These are phyloP conservation scores for Carnegiea gigantea DNA, from an alignment of 179 eudicot species.

Conservation along the genomic window DNA sequence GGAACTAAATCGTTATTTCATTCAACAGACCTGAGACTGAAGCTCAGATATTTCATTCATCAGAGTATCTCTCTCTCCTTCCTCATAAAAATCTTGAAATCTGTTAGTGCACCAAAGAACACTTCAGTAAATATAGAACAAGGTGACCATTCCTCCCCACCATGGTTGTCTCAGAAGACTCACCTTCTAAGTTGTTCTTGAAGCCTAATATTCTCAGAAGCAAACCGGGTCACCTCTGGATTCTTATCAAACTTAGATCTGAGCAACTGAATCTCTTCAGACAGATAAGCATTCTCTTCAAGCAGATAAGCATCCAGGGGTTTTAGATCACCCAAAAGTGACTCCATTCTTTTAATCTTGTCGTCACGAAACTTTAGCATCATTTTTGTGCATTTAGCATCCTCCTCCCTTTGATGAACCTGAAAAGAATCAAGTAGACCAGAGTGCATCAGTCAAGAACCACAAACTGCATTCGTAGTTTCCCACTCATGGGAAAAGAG, in stretches of 20 bases:
- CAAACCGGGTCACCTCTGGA: conserved; percentile 98
- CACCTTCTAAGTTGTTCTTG: conserved; percentile 85
- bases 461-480: neutral
- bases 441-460: conserved; percentile 13
- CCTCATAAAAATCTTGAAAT: conserved; percentile 93
- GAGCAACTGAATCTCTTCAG: conserved; percentile 75
- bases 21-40: conserved; percentile 63
- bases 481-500: conserved; percentile 10
- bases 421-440: conserved; percentile 28
- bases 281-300: conserved; percentile 76
- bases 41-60: conserved; percentile 80
- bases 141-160: neutral
- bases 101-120: conserved; percentile 31
- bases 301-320: conserved; percentile 67
- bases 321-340: conserved; percentile 59
- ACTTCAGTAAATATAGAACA: neutral
- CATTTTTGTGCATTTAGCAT: conserved; percentile 87
- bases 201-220: conserved; percentile 83
- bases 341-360: conserved; percentile 90
- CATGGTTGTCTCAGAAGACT: conserved; percentile 1
- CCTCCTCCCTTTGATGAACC: conserved; percentile 97
- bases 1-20: neutral
- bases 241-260: conserved; percentile 78
- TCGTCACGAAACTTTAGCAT: conserved; percentile 96
- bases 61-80: conserved; percentile 92